Base-by-base conservation (phyloP, 495 filamentous ascomycete species). In the Penicillium lagena region DNA sequence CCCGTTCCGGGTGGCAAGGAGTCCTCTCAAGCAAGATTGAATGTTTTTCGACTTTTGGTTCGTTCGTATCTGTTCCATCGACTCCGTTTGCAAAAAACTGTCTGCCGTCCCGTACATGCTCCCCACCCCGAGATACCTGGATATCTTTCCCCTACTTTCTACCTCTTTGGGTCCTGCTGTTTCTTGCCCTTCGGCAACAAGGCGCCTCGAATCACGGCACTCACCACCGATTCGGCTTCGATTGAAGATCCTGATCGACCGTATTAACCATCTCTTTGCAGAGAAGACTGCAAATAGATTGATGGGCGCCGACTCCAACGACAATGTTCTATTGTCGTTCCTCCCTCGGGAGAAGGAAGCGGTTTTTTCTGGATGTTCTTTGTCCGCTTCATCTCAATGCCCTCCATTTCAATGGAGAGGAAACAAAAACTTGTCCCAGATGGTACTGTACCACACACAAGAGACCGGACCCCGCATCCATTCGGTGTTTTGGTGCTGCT, bases 341-440 rank as follows among this genome's bases (percentile, higher is more conserved):
- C 58, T 63, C 54, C 58, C 62, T 57, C 52, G 59, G 70, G 59
- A 72, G 72, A 66, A 50, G 56, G 56, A 70, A 73, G 75, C 86
- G 86, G 73, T 80, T 90, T 91, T 57, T 91, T 88, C 63, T 67
- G 73, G 85, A 89, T 80, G 86, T 81, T 72, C 76, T 89, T 89
- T 88, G 84, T 80, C 68, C 85, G 85, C 73, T 78, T 72, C 62
- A 52, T 42, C 45, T 38, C 33, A 53, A 62, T 65, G 79, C 82
- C 82, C 80, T 77, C 77, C 78, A 31, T 38, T 29, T 32, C 55
- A 37, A 33, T 48, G 78, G 79, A 79, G 83, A 82, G 84, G 84
- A 90, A 86, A 75, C 85, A 89, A 90, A 91, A 86, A 85, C 85
- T 72, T 79, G 79, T 90, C 86, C 76, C 64, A 61, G 82, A 85